Conservation (phyloP, 1,139 yeast genomes). For the Nematodospora anomalae region DNA sequence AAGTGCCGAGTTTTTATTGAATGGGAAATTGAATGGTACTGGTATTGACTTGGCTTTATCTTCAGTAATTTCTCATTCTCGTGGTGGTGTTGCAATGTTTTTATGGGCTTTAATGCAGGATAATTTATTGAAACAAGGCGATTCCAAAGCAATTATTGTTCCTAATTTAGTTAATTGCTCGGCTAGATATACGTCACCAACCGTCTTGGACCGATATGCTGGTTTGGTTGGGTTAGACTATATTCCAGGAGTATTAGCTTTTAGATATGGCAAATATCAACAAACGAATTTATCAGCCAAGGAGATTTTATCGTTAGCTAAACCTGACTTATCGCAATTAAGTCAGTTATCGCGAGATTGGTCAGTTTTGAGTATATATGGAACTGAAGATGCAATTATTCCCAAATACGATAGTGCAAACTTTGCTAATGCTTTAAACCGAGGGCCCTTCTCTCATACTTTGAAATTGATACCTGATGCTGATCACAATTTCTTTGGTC, state of each 20-base stretch:
- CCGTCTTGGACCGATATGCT: conserved; percentile 39
- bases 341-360: conserved; percentile 45
- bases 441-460: conserved; percentile 52
- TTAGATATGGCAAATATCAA: conserved; percentile 52
- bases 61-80: conserved; percentile 69
- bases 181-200: conserved; percentile 51
- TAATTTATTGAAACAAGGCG: conserved; percentile 26
- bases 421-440: conserved; percentile 56
- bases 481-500: conserved; percentile 78
- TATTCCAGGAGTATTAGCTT: conserved; percentile 16
- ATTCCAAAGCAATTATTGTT: conserved; percentile 37
- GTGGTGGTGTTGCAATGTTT: conserved; percentile 80
- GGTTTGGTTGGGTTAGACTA: conserved; percentile 19
- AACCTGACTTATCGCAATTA: conserved; percentile 47
- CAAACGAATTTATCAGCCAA: conserved; percentile 41
- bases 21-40: conserved; percentile 35
- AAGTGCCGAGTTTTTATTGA: conserved; percentile 46
- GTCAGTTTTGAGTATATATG: conserved; percentile 69
- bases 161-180: conserved; percentile 74
- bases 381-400: conserved; percentile 63
- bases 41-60: conserved; percentile 48
- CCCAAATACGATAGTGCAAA: conserved; percentile 62
- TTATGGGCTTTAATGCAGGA: conserved; percentile 61
- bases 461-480: conserved; percentile 64
- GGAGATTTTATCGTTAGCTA: conserved; percentile 58